A percentile compares a stretch with the other conserved stretches of the same genome.
These are phyloP conservation scores for Malassezia nana DNA, from an alignment of 1,284 basidiomycete species.

Conservation along the genomic window DNA sequence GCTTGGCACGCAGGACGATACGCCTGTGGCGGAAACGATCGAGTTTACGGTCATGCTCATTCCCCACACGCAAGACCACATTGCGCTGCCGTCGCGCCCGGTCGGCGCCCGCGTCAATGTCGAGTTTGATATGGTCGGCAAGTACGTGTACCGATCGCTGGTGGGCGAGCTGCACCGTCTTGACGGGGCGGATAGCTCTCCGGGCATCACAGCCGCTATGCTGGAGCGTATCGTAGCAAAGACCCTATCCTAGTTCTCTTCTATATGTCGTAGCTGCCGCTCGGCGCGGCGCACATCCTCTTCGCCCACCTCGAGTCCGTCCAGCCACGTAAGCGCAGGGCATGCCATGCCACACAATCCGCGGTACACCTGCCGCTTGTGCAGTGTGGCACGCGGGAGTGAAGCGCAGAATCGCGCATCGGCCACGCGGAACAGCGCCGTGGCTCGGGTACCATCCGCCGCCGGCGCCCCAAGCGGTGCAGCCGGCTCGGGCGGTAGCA, in stretches of 20 bases:
- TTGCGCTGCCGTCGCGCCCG: conserved; percentile 38
- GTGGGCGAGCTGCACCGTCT: conserved; percentile 11
- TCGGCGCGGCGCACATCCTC: conserved; percentile 34
- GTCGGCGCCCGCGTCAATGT: conserved; percentile 43
- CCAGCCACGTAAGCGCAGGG: conserved; percentile 35
- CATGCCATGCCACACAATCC: conserved; percentile 44
- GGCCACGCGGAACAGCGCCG: conserved; percentile 25
- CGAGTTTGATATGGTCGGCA: conserved; percentile 48
- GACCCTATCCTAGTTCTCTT: conserved; percentile 4
- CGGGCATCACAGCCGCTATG: conserved; percentile 20
- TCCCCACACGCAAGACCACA: conserved; percentile 46
- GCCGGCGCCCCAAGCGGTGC: conserved; percentile 12
- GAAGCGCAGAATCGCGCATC: conserved; percentile 36
- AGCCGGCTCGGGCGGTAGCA: conserved; percentile 3
- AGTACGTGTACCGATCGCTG: conserved; percentile 36
- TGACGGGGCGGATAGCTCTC: background rate
- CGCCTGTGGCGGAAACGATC: conserved; percentile 24
- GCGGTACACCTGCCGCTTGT: conserved; percentile 33
- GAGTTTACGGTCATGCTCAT: conserved; percentile 48
- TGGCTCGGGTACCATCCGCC: conserved; percentile 15
- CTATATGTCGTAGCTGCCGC: conserved; percentile 18
- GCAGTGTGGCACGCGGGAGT: conserved; percentile 25
- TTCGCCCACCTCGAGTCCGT: conserved; percentile 33
- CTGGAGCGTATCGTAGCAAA: conserved; percentile 28
- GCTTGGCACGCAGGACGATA: conserved; percentile 3